Conservation (phyloP, 2,329 filamentous ascomycete genomes). For the Phialocephala subalpina region DNA sequence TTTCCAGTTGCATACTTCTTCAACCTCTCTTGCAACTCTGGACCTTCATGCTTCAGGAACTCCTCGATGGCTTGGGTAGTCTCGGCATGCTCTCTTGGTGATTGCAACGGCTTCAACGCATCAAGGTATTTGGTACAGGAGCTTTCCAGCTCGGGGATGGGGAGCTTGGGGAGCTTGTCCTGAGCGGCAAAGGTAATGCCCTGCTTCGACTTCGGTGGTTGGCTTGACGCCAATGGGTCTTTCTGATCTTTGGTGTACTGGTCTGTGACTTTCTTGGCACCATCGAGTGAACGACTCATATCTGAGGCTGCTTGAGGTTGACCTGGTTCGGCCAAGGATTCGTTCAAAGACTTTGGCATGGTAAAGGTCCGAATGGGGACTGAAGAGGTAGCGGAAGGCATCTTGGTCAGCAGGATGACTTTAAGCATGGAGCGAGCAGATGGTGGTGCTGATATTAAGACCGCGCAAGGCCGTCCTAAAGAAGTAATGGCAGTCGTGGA, state of each 20-base stretch:
- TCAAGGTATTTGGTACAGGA: conserved; percentile 83
- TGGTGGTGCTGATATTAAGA: conserved; percentile 79
- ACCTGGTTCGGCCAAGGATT: conserved; percentile 63
- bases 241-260: conserved; percentile 55
- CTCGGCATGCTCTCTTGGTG: conserved; percentile 81
- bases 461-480: conserved; percentile 89
- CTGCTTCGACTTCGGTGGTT: conserved; percentile 59
- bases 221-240: conserved; percentile 52
- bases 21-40: conserved; percentile 84
- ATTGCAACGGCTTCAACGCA: conserved; percentile 83
- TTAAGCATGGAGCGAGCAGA: conserved; percentile 79
- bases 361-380: conserved; percentile 69
- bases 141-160: conserved; percentile 85
- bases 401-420: conserved; percentile 56
- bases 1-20: conserved; percentile 90
- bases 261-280: conserved; percentile 60
- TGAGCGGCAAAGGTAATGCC: conserved; percentile 89
- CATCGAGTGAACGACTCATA: conserved; percentile 52
- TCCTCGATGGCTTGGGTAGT: conserved; percentile 82
- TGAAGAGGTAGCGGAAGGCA: conserved; percentile 68
- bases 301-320: conserved; percentile 33
- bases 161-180: conserved; percentile 87
- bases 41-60: conserved; percentile 83
- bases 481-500: conserved; percentile 92
- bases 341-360: conserved; percentile 75